A percentile compares a stretch with the other conserved stretches of the same genome.
Evolutionary conservation across 2,329 filamentous ascomycete species (phyloP).

Genomic region (Scedosporium apiospermum): DNA sequence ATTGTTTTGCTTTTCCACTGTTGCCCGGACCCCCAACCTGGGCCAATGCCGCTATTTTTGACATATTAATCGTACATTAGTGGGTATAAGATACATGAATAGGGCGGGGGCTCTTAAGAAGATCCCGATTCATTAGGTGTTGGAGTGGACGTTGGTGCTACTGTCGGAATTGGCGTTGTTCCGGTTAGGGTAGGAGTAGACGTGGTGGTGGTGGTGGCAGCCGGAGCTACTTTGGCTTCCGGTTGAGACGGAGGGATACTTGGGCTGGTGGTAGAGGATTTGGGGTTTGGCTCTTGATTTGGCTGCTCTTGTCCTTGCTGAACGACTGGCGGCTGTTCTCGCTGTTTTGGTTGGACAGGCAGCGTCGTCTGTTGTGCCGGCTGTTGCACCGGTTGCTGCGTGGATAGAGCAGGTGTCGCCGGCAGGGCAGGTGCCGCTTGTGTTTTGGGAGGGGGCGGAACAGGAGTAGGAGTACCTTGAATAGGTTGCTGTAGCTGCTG

Average conservation of each 20-base stretch:
- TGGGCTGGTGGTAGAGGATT: neutral
- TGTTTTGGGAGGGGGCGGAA: neutral
- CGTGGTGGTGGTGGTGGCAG: neutral
- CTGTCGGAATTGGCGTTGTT: neutral
- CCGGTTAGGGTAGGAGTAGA: neutral
- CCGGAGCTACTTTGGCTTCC: neutral
- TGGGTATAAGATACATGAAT: neutral
- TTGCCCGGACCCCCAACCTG: neutral
- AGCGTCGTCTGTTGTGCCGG: neutral
- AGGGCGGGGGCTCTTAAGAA: neutral
- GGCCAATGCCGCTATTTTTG: neutral
- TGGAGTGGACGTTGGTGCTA: neutral
- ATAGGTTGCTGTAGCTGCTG: neutral
- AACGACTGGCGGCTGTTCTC: too few species aligned
- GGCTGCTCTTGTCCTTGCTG: too few species aligned
- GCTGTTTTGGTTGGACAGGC: neutral
- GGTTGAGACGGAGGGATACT: neutral
- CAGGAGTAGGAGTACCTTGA: neutral
- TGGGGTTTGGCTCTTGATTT: too few species aligned
- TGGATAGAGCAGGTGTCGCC: neutral
- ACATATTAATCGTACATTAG: neutral
- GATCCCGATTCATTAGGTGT: neutral
- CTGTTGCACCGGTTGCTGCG: neutral
- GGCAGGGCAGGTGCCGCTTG: neutral
- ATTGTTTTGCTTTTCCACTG: neutral